Conservation (phyloP, 169 alveolate species). For the Fabrea salina region DNA sequence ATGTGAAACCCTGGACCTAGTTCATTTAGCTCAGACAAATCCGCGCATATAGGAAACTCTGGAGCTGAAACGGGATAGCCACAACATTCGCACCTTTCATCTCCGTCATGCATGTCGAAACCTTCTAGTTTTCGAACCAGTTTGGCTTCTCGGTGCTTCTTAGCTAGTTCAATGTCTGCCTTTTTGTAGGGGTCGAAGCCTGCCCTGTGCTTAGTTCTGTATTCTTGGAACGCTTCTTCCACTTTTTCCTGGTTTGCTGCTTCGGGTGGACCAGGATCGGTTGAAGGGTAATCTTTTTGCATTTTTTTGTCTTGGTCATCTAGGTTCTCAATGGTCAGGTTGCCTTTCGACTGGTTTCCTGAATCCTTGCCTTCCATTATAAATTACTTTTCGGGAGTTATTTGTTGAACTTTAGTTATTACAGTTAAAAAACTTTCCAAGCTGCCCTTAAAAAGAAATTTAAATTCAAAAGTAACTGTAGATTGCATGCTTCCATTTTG, state of each 20-base stretch:
- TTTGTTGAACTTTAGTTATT: too few relatives aligned
- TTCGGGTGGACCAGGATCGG: neutral
- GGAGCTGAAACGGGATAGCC: neutral
- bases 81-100: neutral
- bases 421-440: too few relatives aligned
- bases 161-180: neutral
- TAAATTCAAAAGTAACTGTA: too few relatives aligned
- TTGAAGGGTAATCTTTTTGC: too few relatives aligned
- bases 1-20: neutral
- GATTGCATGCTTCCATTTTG: too few relatives aligned
- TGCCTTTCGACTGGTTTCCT: too few relatives aligned
- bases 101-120: neutral
- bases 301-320: too few relatives aligned
- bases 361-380: too few relatives aligned
- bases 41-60: neutral
- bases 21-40: neutral
- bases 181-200: neutral
- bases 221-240: neutral
- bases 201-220: neutral
- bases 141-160: slow-evolving; percentile 17
- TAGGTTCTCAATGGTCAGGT: too few relatives aligned
- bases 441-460: too few relatives aligned
- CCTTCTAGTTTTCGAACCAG: neutral
- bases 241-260: neutral
- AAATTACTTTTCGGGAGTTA: too few relatives aligned